Base-by-base conservation (phyloP, 352 stramenopile species). In the Globisporangium apiculatum region DNA sequence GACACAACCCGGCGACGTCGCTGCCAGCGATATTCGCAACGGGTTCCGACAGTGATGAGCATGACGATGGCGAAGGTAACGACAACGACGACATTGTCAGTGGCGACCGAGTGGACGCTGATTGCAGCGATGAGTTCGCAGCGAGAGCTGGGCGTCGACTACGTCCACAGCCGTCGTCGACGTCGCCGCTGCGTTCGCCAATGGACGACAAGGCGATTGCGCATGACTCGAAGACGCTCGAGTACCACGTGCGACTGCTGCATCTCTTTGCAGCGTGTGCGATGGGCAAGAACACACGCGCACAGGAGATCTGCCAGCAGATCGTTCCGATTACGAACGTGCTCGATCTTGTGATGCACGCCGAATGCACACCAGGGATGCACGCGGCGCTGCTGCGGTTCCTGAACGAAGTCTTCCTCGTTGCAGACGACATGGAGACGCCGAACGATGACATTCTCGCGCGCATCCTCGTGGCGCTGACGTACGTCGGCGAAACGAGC, bases 271-370 rank as follows among this genome's bases (percentile, higher is more conserved):
- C 77, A 37, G 75, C 72, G 15, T 87, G 79, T 49, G 80, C 74
- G 1, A 72, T 65, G 0, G 78, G 78, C 3, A 85, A 83, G 60
- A 88, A 86, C 40, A 80, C 71, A 7, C 70, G 70, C 11, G 75
- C 73, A 5, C 78, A 88, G 60, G 74, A 86, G 51, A 85, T 86
- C 36, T 88, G 78, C 17, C 78, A 88, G 61, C 75, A 88, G 55
- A 73, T 86, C 38, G 43, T 86, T 17, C 68, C 78, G 4, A 56
- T 88, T n/a, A 48, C 50, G 10, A 76, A 63, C 47, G 59, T 79
- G 9, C 49, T 83, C 38, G 64, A 81, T 42, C 43, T 88, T 41
- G 36, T 86, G 15, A 51, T 50, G 11, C 60, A 81, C 40, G 38
- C 37, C 0, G 38, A 81, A 4, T 84, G 75, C 54, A 80, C 75